Conservation (phyloP, 2,329 filamentous ascomycete species). For the Aspergillus piperis region DNA sequence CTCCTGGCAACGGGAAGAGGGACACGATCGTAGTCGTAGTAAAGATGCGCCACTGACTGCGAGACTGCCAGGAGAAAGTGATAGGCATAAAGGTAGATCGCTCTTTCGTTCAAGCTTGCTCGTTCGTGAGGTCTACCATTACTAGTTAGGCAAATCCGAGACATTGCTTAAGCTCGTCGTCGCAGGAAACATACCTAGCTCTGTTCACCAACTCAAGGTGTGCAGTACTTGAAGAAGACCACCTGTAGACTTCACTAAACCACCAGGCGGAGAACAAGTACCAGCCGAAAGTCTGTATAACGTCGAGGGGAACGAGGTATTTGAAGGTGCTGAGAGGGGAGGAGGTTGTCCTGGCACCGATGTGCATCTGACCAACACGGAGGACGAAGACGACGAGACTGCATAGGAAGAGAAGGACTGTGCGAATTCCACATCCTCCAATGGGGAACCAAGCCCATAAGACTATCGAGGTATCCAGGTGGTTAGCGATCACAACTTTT, state of each 20-base stretch:
- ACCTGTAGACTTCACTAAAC: slow-evolving; percentile 80
- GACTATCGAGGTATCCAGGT: slow-evolving; percentile 49
- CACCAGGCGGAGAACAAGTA: slow-evolving; percentile 76
- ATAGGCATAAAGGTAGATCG: slow-evolving; percentile 75
- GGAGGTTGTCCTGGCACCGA: slow-evolving; percentile 69
- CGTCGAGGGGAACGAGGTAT: slow-evolving; percentile 59
- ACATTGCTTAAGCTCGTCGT: not conserved
- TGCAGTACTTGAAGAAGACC: slow-evolving; percentile 61
- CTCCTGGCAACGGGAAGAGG: slow-evolving; percentile 50
- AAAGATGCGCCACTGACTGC: slow-evolving; percentile 72
- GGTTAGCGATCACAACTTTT: slow-evolving; percentile 12
- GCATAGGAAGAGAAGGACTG: slow-evolving; percentile 73
- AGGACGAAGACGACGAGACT: slow-evolving; percentile 78
- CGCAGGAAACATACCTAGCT: slow-evolving; percentile 55
- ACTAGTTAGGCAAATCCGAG: slow-evolving; percentile 5
- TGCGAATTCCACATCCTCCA: slow-evolving; percentile 71
- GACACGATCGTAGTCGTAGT: slow-evolving; percentile 71
- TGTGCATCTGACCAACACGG: slow-evolving; percentile 80
- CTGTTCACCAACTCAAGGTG: slow-evolving; percentile 74
- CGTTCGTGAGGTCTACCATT: slow-evolving; percentile 60
- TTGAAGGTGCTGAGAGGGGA: slow-evolving; percentile 67
- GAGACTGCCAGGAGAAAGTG: slow-evolving; percentile 67
- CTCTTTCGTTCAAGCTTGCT: slow-evolving; percentile 78
- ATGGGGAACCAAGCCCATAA: slow-evolving; percentile 88
- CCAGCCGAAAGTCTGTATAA: slow-evolving; percentile 70